Base-by-base conservation (phyloP, 345 rosid species). In the Noccaea bulbosa region DNA sequence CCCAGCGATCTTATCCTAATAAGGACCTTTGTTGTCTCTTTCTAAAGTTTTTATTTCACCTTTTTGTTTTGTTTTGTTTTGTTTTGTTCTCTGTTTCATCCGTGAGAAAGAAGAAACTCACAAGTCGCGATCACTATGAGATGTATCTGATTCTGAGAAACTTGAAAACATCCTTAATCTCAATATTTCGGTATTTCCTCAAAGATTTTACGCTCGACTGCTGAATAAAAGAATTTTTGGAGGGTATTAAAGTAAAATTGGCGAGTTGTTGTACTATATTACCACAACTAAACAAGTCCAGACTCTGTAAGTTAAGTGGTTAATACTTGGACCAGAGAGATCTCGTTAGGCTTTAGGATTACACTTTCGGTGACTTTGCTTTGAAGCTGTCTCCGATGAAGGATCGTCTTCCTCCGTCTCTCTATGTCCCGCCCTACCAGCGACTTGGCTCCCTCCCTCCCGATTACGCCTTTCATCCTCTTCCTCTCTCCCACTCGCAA, bases 391-490 rank as follows among this genome's bases (percentile, higher is more conserved):
- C 41, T 44, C 66, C 61, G 55, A 90, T 93, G 97, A 88, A 90
- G 83, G 90, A 90, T 81, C 85, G 84, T 71, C 86, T 83, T 64
- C 88, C 83, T 54, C 76, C 86, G 34, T 81, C 90, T 0, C 79
- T 85, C 67, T 92, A 90, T 80, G 79, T 83, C 57, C 95, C 97
- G 47, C 97, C 96, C 0, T 88, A 88, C 82, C 91, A 82, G 64
- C 93, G 96, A 11, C 38, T 61, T 61, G 51, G 51, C 65, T 61
- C 65, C 38, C 3, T 1, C 43, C 83, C 79, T 53, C 84, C 84
- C 15, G 30, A 50, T 50, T 49, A 50, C 58, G 47, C 65, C 80
- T 46, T 69, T 81, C 11, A 70, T 55, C 71, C 57, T 35, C 47
- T 34, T 56, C 65, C 72, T 41, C 51, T 39, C 65, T 6, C 46